Base-by-base conservation (phyloP, 768 basidiomycete species). In the Termitomyces sp. region DNA sequence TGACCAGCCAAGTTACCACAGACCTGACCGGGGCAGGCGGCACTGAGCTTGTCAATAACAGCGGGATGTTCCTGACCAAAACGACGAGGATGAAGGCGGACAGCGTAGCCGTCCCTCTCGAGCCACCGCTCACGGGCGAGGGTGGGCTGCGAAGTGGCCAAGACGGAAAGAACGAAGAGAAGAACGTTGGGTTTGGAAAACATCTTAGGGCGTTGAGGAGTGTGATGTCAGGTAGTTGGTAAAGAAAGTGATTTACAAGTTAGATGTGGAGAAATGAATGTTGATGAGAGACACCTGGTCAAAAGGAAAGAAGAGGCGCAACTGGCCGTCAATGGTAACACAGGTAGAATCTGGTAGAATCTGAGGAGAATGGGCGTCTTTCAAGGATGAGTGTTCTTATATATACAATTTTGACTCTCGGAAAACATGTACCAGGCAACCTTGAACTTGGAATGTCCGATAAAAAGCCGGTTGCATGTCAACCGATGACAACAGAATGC, bases 41-140 rank as follows among this genome's bases (percentile, higher is more conserved):
- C 57, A 16, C 74, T 60, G 45, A 86, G 66, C 57, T 83, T 78
- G 49, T 74, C 66, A 36, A 85, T 72, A 40, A 82, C 78, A 11
- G 75, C 70, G 32, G 82, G 81, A 28, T 82, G 74, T 65, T 84
- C 78, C 68, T 83, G 79, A 28, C 79, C 77, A 67, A 84, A 85
- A 24, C 84, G 80, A 66, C 84, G 78, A 44, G 82, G 83, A 66
- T 83, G 69, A 42, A 86, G 71, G 54, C 73, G 72, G 44, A 85
- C 73, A n/a, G 80, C 70, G 15, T 69, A 72, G 63, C 73, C 74
- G 63, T 83, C 73, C 50, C 84, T 73, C 67, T 86, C 84, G 35
- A 82, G 68, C 80, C 80, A 81, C 38, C 66, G 63, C 55, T 77
- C 74, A 50, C 83, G 83, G 32, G 76, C 78, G 38, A 78, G 59